phyloP scores from a whole-genome alignment of 306 rosid species.

The Acacia acuminata region DNA sequence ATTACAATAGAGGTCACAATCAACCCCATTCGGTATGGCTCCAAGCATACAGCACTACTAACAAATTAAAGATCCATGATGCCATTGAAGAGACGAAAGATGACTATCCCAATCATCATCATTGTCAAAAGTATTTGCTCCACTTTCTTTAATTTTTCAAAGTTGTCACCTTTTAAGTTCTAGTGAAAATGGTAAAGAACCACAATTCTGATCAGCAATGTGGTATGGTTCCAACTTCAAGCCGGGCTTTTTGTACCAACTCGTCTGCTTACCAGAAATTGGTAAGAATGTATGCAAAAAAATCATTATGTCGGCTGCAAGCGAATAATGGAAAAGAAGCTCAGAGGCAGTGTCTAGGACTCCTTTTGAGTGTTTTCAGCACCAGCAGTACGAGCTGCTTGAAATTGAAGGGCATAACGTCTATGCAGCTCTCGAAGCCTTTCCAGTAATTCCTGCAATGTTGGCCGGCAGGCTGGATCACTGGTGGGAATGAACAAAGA shows the following conservation, averaged over 20 bases:
- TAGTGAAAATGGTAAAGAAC: slow-evolving; percentile 32
- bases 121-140: slow-evolving; percentile 36
- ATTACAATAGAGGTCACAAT: slow-evolving; percentile 23
- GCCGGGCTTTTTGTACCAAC: slow-evolving; percentile 24
- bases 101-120: slow-evolving; percentile 34
- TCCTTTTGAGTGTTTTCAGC: slow-evolving; percentile 71
- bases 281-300: slow-evolving; percentile 28
- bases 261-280: slow-evolving; percentile 11
- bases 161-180: slow-evolving; percentile 17
- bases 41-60: slow-evolving; percentile 41
- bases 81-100: slow-evolving; percentile 37
- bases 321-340: slow-evolving; percentile 34
- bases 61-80: slow-evolving; percentile 27
- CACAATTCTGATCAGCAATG: slow-evolving; percentile 22
- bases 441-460: slow-evolving; percentile 84
- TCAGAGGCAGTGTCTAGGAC: slow-evolving; percentile 40
- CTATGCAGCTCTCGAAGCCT: slow-evolving; percentile 75
- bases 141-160: slow-evolving; percentile 24
- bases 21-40: slow-evolving; percentile 22
- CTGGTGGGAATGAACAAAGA: slow-evolving; percentile 51
- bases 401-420: slow-evolving; percentile 64
- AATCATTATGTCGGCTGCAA: slow-evolving; percentile 28
- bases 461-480: slow-evolving; percentile 76
- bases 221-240: slow-evolving; percentile 31
- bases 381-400: slow-evolving; percentile 65